Percentiles rank a stretch among this genome's conserved stretches.
Conservation (phyloP, 139 green algal species). For the Closterium sp. region DNA sequence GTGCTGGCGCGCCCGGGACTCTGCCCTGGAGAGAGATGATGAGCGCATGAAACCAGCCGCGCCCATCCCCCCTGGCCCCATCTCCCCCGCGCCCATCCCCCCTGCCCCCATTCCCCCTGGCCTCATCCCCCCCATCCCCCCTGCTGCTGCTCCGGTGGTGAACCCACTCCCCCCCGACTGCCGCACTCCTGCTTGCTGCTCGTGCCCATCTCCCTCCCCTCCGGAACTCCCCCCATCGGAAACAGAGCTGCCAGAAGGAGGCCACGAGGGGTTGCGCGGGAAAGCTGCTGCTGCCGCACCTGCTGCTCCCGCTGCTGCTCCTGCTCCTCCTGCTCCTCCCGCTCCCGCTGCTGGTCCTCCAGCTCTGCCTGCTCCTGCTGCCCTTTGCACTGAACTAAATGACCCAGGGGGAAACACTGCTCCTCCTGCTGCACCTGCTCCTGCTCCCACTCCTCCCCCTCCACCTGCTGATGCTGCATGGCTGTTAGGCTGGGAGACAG, state of each 20-base stretch:
- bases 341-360: background rate
- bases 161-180: background rate
- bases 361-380: background rate
- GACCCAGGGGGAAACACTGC: background rate
- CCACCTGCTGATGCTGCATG: background rate
- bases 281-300: background rate
- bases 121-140: too few relatives aligned
- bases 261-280: background rate
- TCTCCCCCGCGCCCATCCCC: background rate
- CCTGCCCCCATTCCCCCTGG: background rate
- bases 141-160: background rate
- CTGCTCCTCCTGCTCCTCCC: background rate
- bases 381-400: background rate
- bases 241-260: background rate
- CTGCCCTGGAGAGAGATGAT: background rate
- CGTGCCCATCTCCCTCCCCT: background rate
- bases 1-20: background rate
- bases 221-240: background rate
- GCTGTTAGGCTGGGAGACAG: background rate
- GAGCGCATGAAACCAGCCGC: background rate
- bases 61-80: background rate
- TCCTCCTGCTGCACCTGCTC: background rate
- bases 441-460: background rate
- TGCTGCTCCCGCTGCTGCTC: too few relatives aligned
- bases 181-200: background rate